Evolutionary conservation across 176 grass and related monocot genomes (phyloP).

Genomic region (Avena eriantha): DNA sequence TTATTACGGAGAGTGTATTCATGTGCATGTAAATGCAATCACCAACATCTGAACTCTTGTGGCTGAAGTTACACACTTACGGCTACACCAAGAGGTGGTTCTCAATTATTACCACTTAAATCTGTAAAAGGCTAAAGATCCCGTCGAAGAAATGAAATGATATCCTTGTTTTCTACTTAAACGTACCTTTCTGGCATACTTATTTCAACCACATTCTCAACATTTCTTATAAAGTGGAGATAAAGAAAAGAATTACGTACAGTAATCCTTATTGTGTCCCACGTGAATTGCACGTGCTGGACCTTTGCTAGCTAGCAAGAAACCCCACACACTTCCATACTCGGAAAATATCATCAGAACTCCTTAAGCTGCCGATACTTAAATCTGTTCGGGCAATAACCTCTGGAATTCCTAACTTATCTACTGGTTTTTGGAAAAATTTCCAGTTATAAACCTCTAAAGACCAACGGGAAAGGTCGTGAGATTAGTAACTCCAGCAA

Average conservation of each 20-base stretch:
- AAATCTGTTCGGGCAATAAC: not conserved
- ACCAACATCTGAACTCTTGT: too few relatives aligned
- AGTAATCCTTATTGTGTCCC: slow-evolving; percentile 32
- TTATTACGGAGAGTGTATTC: too few relatives aligned
- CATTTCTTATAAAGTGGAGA: slow-evolving; percentile 1
- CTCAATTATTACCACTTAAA: not conserved
- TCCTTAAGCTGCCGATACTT: not conserved
- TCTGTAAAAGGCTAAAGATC: not conserved
- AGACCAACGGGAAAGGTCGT: slow-evolving; percentile 12
- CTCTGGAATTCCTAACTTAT: slow-evolving; percentile 15
- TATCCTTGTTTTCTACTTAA: not conserved
- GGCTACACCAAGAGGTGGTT: not conserved
- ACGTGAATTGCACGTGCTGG: slow-evolving; percentile 59
- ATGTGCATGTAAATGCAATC: too few relatives aligned
- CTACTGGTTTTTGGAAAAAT: not conserved
- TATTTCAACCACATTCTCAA: not conserved
- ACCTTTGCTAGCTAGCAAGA: slow-evolving; percentile 29
- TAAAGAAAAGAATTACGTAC: slow-evolving; percentile 15
- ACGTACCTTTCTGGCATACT: not conserved
- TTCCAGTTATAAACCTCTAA: slow-evolving; percentile 20
- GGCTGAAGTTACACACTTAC: too few relatives aligned
- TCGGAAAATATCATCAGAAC: not conserved
- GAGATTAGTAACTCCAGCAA: slow-evolving; percentile 46
- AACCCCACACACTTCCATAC: not conserved
- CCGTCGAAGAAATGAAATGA: not conserved